Evolutionary conservation across 768 basidiomycete genomes (phyloP), one percentile per base, ranked within the genome.

Genomic region (Lentinula edodes): DNA sequence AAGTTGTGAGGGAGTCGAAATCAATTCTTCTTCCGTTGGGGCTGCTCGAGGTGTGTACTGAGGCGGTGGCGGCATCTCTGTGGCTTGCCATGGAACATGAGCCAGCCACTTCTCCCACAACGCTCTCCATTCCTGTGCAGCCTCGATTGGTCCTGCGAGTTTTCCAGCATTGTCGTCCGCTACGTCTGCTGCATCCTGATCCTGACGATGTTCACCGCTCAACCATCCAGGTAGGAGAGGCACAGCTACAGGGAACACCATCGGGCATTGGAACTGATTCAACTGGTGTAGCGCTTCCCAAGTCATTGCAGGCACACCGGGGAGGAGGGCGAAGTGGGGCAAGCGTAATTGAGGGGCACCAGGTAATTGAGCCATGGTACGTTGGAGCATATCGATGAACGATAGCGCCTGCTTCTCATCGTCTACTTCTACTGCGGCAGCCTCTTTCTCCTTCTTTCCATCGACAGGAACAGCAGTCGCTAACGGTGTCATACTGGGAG

Each of bases 51-150:
- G 89, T 0, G 89, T 89, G 72, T 91, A 91, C 69, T 84, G 80
- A 1, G 90, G 89, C 41, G 90, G 90, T 3, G 89, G 84, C 59
- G 82, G 73, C 53, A 86, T 85, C 53, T 81, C 80, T 23, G 75
- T 71, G 55, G 76, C 72, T 63, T 76, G 78, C 55, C 72, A 72
- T 18, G 80, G 78, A 38, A 81, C 83, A 52, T 85, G 68, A 12
- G 83, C 79, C 58, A 90, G 73, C 86, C 86, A 89, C 72, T 87
- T 90, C 75, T 92, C 91, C 87, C 88, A 90, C 32, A 82, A 81
- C 6, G 84, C 78, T 28, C 82, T 80, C 78, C 86, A 81, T 64
- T 91, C 89, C 67, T 87, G 85, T 13, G 83, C 77, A 23, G 80
- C 75, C 41, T 79, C 76, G 60, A 80, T 62, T 34, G 82, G 79